Evolutionary conservation across 352 stramenopile species (phyloP), one percentile per base, ranked within the genome.

Genomic region (Thraustochytrium sp.): DNA sequence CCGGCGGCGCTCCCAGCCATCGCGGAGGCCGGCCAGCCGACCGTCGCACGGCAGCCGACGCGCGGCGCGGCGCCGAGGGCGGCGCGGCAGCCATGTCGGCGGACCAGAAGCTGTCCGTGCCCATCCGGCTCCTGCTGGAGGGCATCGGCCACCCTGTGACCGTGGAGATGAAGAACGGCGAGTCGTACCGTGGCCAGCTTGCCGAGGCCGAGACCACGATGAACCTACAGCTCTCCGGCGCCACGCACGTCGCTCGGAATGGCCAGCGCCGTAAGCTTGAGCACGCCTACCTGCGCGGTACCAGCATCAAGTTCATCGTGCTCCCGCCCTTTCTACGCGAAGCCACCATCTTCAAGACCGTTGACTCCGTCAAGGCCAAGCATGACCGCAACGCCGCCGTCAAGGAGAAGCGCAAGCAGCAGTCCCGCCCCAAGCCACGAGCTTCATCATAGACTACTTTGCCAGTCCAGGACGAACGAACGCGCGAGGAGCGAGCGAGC

Each of bases 81-180:
- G n/a, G n/a, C n/a, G n/a, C n/a, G n/a, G n/a, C n/a, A n/a, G n/a
- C n/a, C 31, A 75, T 75, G 62, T 75, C 62, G 62, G 62, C 62
- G 1, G 62, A 75, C n/a, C 1, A 51, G 37, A 80, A 80, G 68
- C 68, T 80, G 21, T 68, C 90, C 64, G 91, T 96, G 36, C 92
- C 92, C 18, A 92, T 95, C 85, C 88, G 89, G 85, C 87, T 96
- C 85, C 89, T 96, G 84, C 91, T 94, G 77, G 92, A 96, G 77
- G 91, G 91, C 56, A 91, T 95, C 76, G 90, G 91, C 59, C 90
- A 91, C 78, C 89, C 87, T 21, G 91, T 96, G 82, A 95, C 92
- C 9, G 85, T 95, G 36, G 92, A 96, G 87, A 90, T 96, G 29
- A 96, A 94, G 89, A 96, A 94, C 56, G 92, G 92, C 48, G 92